Percentiles rank a stretch among this genome's conserved stretches.
Conservation (phyloP, 2,329 filamentous ascomycete species). For the Teratosphaeria epicoccoides region DNA sequence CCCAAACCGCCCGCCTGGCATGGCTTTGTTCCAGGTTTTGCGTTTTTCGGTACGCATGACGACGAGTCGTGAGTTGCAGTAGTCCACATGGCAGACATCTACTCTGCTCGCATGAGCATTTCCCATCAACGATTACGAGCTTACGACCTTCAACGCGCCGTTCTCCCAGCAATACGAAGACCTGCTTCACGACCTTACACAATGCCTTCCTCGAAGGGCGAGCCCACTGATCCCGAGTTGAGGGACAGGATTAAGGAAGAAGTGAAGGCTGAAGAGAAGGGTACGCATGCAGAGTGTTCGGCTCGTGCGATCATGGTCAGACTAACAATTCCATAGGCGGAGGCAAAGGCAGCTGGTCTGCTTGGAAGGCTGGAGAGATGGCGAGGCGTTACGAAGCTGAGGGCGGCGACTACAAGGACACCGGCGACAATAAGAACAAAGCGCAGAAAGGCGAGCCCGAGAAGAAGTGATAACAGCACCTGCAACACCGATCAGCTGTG, state of each 20-base stretch:
- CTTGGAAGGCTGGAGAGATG: constrained; percentile 25
- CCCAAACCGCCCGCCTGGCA: background rate
- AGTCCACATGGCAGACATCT: background rate
- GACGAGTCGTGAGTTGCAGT: background rate
- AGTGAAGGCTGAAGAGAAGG: constrained; percentile 24
- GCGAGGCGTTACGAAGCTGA: constrained; percentile 21
- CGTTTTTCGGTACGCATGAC: background rate
- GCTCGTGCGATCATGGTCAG: background rate
- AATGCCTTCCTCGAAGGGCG: constrained; percentile 25
- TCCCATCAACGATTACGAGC: background rate
- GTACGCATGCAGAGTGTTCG: constrained; percentile 5
- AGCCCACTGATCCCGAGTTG: constrained; percentile 24
- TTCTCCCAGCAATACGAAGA: background rate
- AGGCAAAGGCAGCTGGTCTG: constrained; percentile 21
- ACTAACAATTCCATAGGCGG: constrained; percentile 13
- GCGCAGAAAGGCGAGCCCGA: constrained; percentile 23
- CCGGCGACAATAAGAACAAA: constrained; percentile 21
- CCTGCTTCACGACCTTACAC: background rate
- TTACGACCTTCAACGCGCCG: background rate
- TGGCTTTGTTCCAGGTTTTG: too few relatives aligned
- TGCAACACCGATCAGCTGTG: background rate
- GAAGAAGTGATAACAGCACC: constrained; percentile 16
- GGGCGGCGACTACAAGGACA: constrained; percentile 24
- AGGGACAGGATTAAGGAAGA: constrained; percentile 25
- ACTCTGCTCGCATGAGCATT: background rate